Evolutionary conservation across 306 rosid species (phyloP), one percentile per base, ranked within the genome.

Genomic region (Erythrophleum fordii): DNA sequence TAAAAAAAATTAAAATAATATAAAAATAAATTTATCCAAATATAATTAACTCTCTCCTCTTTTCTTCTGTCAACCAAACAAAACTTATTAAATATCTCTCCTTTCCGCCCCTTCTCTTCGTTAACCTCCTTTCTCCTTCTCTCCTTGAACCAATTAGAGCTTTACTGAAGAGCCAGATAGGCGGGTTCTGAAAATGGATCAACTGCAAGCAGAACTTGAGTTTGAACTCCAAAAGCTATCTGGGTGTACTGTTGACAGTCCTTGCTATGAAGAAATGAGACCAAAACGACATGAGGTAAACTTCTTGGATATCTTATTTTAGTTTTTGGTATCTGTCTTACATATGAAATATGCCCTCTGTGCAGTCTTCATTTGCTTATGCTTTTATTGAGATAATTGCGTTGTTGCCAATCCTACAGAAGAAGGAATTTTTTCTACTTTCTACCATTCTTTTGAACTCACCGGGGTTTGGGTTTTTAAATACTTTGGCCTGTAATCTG

Each of bases 141-240:
- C n/a, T n/a, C n/a, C n/a, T n/a, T n/a, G n/a, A n/a, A n/a, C n/a
- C n/a, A n/a, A n/a, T n/a, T n/a, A n/a, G n/a, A n/a, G n/a, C n/a
- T n/a, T 92, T 58, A 89, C 97, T 7, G 97, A 91, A 83, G 95
- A 91, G 58, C 88, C 85, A 53, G 89, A 80, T 46, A 77, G 77
- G 7, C 86, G 49, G 66, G 66, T 66, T 51, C 80, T 42, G 44
- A 92, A 86, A 81, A 89, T 91, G 86, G 90, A 88, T 86, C 88
- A 86, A 79, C 76, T 92, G 80, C 92, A 91, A 86, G 93, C 93
- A 66, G 97, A 92, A 81, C 93, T 92, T 41, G 93, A 87, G 56
- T 80, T 87, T 44, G 97, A 92, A 84, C 83, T 92, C 41, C 89
- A 83, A 85, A 88, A 89, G 85, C 92, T 92, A 75, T 89, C 97